A percentile compares a stretch with the other conserved stretches of the same genome.
These are phyloP conservation scores for Phoenix roebelenii DNA, from an alignment of 176 grass and related monocot genomes.

Conservation along the genomic window DNA sequence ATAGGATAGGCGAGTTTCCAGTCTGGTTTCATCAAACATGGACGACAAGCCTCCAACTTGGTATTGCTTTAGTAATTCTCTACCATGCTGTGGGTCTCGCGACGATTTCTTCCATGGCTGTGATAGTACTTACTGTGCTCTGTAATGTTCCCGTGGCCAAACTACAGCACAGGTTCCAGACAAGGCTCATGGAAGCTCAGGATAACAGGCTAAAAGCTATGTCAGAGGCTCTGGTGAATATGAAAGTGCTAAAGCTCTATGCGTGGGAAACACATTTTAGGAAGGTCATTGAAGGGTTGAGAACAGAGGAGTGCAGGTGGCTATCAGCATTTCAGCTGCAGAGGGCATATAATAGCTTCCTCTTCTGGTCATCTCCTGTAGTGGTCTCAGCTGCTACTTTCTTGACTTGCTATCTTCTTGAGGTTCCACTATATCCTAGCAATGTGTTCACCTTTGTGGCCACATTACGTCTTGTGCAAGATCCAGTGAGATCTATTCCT, in stretches of 20 bases:
- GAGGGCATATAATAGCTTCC: slow-evolving; percentile 3
- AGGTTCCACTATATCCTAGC: slow-evolving; percentile 11
- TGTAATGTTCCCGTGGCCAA: slow-evolving; percentile 19
- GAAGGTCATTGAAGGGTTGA: slow-evolving; percentile 7
- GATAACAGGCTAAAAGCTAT: slow-evolving; percentile 20
- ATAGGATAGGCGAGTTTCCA: slow-evolving; percentile 5
- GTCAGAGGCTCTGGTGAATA: slow-evolving; percentile 15
- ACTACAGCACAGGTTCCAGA: background rate
- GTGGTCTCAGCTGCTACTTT: slow-evolving; percentile 11
- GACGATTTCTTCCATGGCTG: slow-evolving; percentile 6
- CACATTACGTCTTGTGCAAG: slow-evolving; percentile 20
- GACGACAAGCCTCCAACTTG: slow-evolving; percentile 3
- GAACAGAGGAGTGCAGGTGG: slow-evolving; percentile 14
- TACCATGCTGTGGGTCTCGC: slow-evolving; percentile 4
- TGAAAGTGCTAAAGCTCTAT: slow-evolving; percentile 21
- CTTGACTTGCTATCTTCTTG: slow-evolving; percentile 4
- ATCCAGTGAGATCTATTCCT: slow-evolving; percentile 13
- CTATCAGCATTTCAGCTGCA: background rate
- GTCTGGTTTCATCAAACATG: slow-evolving; percentile 4
- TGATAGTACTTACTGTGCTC: slow-evolving; percentile 2
- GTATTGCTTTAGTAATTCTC: slow-evolving; percentile 12
- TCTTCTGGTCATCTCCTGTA: slow-evolving; percentile 13
- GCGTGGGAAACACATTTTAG: slow-evolving; percentile 19
- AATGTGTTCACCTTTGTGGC: slow-evolving; percentile 12
- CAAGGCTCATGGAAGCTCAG: slow-evolving; percentile 13